Evolutionary conservation across 1,284 basidiomycete species (phyloP).

Genomic region (Tilletia horrida): DNA sequence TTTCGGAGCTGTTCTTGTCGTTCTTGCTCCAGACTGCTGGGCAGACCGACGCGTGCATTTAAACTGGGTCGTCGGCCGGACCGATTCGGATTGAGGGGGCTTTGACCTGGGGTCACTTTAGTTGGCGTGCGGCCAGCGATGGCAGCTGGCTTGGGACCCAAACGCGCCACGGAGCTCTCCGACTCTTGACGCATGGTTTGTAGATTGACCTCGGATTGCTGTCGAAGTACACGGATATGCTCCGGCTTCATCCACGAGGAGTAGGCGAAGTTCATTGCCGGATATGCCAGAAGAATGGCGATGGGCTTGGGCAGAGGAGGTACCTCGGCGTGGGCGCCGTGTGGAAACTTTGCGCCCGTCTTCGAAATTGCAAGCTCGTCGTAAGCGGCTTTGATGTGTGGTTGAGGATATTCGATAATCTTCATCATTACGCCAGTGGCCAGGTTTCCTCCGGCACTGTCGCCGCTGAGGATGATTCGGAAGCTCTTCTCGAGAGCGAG

Average conservation of each 20-base stretch:
- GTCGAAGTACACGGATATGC: conserved; percentile 77
- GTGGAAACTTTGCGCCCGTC: not conserved
- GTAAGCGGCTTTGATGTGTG: conserved; percentile 41
- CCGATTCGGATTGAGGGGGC: conserved; percentile 11
- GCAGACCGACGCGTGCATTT: conserved; percentile 2
- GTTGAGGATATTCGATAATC: conserved; percentile 45
- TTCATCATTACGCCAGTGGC: conserved; percentile 41
- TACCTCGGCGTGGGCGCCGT: not conserved
- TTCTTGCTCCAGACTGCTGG: conserved; percentile 10
- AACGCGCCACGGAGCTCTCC: not conserved
- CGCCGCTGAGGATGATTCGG: conserved; percentile 42
- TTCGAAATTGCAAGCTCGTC: conserved; percentile 20
- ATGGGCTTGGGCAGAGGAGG: conserved; percentile 63
- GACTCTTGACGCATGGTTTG: conserved; percentile 23
- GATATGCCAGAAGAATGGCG: conserved; percentile 73
- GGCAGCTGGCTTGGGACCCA: conserved; percentile 21
- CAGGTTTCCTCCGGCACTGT: conserved; percentile 45
- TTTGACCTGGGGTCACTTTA: conserved; percentile 8
- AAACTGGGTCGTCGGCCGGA: conserved; percentile 6
- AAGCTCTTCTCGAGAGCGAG: conserved; percentile 30
- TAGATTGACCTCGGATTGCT: conserved; percentile 48
- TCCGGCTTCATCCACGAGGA: conserved; percentile 84
- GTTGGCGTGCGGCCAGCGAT: conserved; percentile 19
- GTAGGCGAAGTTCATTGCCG: conserved; percentile 86
- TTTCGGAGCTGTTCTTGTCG: not conserved